Percentiles rank a stretch among this genome's conserved stretches.
Conservation (phyloP, 192 early-diverging fungal species). For the Coemansia asiatica region DNA sequence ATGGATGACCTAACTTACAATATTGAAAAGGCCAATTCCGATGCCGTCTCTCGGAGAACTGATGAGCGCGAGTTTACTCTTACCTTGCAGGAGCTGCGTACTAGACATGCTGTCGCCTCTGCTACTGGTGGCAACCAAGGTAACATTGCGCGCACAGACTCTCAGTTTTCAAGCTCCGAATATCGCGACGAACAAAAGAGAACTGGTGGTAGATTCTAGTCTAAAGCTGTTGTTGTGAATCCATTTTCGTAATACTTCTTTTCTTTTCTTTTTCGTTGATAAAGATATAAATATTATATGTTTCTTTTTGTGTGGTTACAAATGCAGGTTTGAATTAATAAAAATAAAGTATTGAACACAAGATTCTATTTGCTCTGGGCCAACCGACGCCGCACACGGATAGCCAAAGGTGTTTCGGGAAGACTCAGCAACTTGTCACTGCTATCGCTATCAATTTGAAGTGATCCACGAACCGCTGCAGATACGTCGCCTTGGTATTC, state of each 20-base stretch:
- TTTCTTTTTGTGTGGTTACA: background rate
- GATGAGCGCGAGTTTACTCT: conserved; percentile 31
- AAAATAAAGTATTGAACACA: background rate
- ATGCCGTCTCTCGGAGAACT: conserved; percentile 9
- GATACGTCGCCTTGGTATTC: conserved; percentile 47
- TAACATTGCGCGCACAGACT: conserved; percentile 21
- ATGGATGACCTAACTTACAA: conserved; percentile 13
- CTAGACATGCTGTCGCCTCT: conserved; percentile 1
- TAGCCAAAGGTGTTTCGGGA: conserved; percentile 37
- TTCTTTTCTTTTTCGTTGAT: background rate
- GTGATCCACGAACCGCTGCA: conserved; percentile 34
- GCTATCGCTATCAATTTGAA: conserved; percentile 21
- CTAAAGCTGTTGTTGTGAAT: background rate
- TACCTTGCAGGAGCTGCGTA: conserved; percentile 28
- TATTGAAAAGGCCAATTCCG: conserved; percentile 19
- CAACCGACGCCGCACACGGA: conserved; percentile 34
- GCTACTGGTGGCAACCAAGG: background rate
- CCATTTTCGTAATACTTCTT: no score
- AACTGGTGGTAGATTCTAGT: background rate
- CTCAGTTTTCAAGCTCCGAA: conserved; percentile 46
- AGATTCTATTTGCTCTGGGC: conserved; percentile 14
- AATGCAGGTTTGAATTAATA: conserved; percentile 10
- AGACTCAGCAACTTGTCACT: conserved; percentile 14
- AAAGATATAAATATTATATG: background rate
- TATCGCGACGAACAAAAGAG: conserved; percentile 40